Evolutionary conservation across 306 rosid genomes (phyloP).

Genomic region (Alnus glutinosa): DNA sequence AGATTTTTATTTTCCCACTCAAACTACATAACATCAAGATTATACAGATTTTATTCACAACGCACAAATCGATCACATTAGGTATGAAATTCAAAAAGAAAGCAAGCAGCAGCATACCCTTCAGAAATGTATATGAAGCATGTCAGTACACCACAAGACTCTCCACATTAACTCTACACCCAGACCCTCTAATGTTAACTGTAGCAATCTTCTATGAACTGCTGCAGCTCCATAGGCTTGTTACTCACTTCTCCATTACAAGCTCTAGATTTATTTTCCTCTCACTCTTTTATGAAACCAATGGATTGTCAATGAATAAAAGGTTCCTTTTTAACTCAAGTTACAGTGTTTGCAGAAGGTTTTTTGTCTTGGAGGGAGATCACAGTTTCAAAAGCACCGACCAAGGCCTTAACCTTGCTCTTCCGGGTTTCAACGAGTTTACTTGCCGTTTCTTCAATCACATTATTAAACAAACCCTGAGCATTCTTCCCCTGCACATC

Average conservation of each 20-base stretch:
- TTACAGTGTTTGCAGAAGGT: conserved; percentile 43
- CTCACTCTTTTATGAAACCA: conserved; percentile 31
- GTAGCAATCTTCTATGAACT: conserved; percentile 35
- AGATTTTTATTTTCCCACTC: conserved; percentile 2
- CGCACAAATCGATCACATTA: conserved; percentile 15
- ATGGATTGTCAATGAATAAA: conserved; percentile 5
- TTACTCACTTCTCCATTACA: conserved; percentile 32
- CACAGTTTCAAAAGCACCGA: conserved; percentile 96
- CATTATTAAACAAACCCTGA: conserved; percentile 74
- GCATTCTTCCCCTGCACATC: conserved; percentile 68
- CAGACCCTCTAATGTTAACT: conserved; percentile 29
- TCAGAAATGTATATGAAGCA: conserved; percentile 25
- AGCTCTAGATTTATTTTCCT: conserved; percentile 45
- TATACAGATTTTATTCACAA: conserved; percentile 12
- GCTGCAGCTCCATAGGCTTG: conserved; percentile 36
- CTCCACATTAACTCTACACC: conserved; percentile 33
- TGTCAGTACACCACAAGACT: conserved; percentile 30
- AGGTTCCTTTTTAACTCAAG: conserved; percentile 33
- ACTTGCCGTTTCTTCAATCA: conserved; percentile 90
- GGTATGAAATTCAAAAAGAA: conserved; percentile 26
- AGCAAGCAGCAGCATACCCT: conserved; percentile 11
- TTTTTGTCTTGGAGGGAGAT: conserved; percentile 90
- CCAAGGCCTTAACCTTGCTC: conserved; percentile 98
- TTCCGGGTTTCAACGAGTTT: conserved; percentile 72
- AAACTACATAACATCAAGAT: background rate